A percentile compares a stretch with the other conserved stretches of the same genome.
These are phyloP conservation scores for Saccharomycopsis malanga DNA, from an alignment of 805 yeast species.

Conservation along the genomic window DNA sequence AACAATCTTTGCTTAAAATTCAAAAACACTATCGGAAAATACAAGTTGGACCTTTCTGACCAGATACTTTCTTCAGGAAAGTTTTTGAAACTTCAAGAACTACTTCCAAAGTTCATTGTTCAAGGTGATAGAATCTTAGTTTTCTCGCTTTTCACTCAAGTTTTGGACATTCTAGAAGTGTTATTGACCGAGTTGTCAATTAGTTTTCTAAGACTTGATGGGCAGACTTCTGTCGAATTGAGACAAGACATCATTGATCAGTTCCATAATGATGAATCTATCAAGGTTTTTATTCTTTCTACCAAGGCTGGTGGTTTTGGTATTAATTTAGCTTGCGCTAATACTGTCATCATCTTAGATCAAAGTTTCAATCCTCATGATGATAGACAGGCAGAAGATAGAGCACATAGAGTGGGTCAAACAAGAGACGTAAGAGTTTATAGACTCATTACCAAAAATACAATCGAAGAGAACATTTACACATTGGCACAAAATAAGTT, in stretches of 20 bases:
- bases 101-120: constrained; percentile 51
- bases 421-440: constrained; percentile 73
- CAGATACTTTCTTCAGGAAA: constrained; percentile 71
- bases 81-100: constrained; percentile 44
- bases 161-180: constrained; percentile 78
- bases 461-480: constrained; percentile 86
- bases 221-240: constrained; percentile 87
- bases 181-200: constrained; percentile 58
- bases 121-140: constrained; percentile 63
- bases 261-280: constrained; percentile 71
- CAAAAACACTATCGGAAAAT: constrained; percentile 54
- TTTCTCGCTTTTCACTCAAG: constrained; percentile 89
- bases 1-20: constrained; percentile 67
- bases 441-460: constrained; percentile 61
- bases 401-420: constrained; percentile 98
- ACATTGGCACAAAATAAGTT: constrained; percentile 84
- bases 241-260: constrained; percentile 89
- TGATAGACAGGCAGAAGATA: constrained; percentile 96
- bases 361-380: constrained; percentile 97
- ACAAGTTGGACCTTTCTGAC: constrained; percentile 44
- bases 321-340: constrained; percentile 92
- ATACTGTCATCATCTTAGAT: constrained; percentile 84
- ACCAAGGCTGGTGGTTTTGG: constrained; percentile 99
- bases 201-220: constrained; percentile 81
- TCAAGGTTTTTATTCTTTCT: constrained; percentile 81